Evolutionary conservation across 2,329 filamentous ascomycete species (phyloP).

Genomic region (Lojkania enalia): DNA sequence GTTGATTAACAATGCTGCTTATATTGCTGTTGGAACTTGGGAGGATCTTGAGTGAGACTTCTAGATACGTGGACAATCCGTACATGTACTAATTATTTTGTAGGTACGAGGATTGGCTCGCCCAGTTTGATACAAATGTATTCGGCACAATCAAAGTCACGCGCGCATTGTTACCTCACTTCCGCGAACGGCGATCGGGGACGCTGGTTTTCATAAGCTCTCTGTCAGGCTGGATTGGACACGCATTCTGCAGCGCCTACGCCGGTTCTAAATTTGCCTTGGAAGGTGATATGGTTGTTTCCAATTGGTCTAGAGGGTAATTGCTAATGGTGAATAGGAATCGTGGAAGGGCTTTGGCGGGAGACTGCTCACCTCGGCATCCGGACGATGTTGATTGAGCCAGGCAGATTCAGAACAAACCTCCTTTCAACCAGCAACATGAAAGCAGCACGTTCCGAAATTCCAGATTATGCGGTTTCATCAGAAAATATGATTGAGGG

Average conservation of each 20-base stretch:
- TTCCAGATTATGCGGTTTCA: background rate
- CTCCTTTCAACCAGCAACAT: background rate
- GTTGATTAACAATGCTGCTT: slow-evolving; percentile 46
- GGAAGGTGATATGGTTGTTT: slow-evolving; percentile 2
- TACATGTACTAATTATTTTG: no score
- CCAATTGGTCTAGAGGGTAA: background rate
- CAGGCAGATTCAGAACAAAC: slow-evolving; percentile 3
- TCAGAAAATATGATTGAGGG: background rate
- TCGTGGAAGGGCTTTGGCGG: background rate
- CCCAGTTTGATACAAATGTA: slow-evolving; percentile 4
- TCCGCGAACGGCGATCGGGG: background rate
- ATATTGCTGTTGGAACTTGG: background rate
- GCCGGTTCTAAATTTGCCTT: slow-evolving; percentile 5
- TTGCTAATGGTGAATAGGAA: background rate
- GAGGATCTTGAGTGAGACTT: slow-evolving; percentile 3
- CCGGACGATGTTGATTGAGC: slow-evolving; percentile 5
- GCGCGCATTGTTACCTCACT: slow-evolving; percentile 4
- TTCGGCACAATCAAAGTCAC: slow-evolving; percentile 5
- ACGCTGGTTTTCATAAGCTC: slow-evolving; percentile 4
- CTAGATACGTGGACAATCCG: no score
- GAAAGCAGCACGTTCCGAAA: background rate
- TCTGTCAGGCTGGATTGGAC: background rate
- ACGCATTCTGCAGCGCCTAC: background rate
- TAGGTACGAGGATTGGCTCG: slow-evolving; percentile 3
- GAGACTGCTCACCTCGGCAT: slow-evolving; percentile 3